Conservation (phyloP, 83 land plant species). For the Thuja plicata region DNA sequence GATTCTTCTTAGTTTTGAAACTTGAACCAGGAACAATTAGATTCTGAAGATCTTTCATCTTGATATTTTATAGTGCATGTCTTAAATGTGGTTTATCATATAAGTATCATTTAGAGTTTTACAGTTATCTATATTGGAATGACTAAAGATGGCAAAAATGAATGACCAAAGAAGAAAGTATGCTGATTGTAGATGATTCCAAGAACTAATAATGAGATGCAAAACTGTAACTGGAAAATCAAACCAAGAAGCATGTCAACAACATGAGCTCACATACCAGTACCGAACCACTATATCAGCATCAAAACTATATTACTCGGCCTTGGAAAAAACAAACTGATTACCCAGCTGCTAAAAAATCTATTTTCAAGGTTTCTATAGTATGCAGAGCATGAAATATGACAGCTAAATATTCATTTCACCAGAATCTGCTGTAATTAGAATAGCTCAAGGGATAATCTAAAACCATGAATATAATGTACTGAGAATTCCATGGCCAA, state of each 20-base stretch:
- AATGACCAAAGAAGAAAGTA: too few relatives aligned
- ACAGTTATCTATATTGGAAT: too few relatives aligned
- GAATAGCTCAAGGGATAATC: neutral
- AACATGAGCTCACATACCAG: neutral
- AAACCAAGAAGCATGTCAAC: neutral
- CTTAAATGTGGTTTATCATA: too few relatives aligned
- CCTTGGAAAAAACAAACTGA: neutral
- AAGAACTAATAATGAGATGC: neutral
- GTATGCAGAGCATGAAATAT: neutral
- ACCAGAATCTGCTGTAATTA: neutral
- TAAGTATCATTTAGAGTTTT: too few relatives aligned
- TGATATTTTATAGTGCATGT: too few relatives aligned
- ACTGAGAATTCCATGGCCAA: neutral
- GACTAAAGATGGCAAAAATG: too few relatives aligned
- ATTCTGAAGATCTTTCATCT: too few relatives aligned
- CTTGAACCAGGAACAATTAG: neutral
- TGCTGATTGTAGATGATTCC: neutral
- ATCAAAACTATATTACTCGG: too few relatives aligned
- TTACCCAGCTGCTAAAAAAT: neutral
- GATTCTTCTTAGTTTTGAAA: neutral
- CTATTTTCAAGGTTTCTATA: neutral
- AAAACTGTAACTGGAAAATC: neutral
- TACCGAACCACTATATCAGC: too few relatives aligned
- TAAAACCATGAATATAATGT: too few relatives aligned
- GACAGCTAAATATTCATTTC: neutral